Evolutionary conservation across 257 asterid genomes (phyloP), one percentile per base, ranked within the genome.

Genomic region (Petunia secreta): DNA sequence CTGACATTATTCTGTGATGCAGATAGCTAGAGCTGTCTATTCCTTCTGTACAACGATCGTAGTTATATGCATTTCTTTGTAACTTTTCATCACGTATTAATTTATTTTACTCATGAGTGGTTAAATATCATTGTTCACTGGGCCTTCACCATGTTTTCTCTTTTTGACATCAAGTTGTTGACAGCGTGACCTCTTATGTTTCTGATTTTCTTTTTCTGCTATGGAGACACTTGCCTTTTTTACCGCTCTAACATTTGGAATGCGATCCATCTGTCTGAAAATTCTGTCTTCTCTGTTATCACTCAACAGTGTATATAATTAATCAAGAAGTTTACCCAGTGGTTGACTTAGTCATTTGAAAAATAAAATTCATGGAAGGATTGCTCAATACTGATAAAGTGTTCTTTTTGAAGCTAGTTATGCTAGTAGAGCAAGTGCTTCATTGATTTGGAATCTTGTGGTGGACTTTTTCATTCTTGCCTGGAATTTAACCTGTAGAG

Each of bases 131-230:
- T 68, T 68, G 58, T n/a, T 44, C 75, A n/a, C 8, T 57, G 9
- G 58, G 15, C n/a, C 16, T 43, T 44, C n/a, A 25, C 25, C 25
- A 16, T 68, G 57, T 44, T 25, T 44, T 15, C 58, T 39, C 50
- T 65, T 68, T 16, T 68, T 44, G 57, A 68, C 15, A 68, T 68
- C 41, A 68, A 68, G 76, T 68, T 68, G 58, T 68, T 68, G n/a
- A 68, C 76, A 16, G 46, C 11, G 40, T 68, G 39, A 44, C 58
- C 46, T 37, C 76, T 44, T 16, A 2, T 68, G 15, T 16, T 68
- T 68, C 73, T 16, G 58, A 38, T 68, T 68, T n/a, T 44, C 58
- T 44, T 39, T 43, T 44, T 57, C 58, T 44, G 57, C n/a, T 68
- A 3, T 5, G 55, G 52, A 39, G 0, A 5, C 74, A 14, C 46